phyloP scores from a whole-genome alignment of 768 basidiomycete species.

The Xerocomellus amylosporus region DNA sequence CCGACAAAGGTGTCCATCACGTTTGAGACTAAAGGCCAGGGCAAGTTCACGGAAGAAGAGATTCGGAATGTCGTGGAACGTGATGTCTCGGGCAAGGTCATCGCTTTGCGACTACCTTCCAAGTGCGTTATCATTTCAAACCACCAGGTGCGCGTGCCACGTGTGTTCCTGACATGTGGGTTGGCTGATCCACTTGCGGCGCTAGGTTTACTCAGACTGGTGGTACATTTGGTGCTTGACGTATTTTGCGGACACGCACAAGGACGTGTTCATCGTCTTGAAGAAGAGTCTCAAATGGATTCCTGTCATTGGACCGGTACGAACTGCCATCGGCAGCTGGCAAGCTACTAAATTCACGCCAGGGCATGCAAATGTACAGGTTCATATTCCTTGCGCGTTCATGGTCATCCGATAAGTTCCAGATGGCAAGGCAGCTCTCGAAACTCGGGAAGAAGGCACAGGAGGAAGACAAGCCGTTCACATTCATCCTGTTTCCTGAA shows the following conservation, averaged over 20 bases:
- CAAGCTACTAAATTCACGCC: constrained; percentile 6
- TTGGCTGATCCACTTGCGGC: constrained; percentile 3
- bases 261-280: constrained; percentile 83
- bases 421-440: constrained; percentile 63
- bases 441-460: constrained; percentile 69
- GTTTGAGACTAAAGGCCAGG: constrained; percentile 67
- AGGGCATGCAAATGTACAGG: constrained; percentile 92
- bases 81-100: constrained; percentile 54
- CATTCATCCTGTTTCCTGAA: constrained; percentile 90
- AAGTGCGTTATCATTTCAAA: constrained; percentile 87
- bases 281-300: constrained; percentile 88
- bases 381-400: constrained; percentile 93
- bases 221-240: constrained; percentile 86
- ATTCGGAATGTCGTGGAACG: constrained; percentile 55
- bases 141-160: constrained; percentile 65
- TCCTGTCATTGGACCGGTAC: constrained; percentile 86
- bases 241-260: constrained; percentile 67
- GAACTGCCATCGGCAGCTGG: constrained; percentile 16
- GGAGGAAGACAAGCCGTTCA: constrained; percentile 64
- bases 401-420: constrained; percentile 79
- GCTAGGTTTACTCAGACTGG: constrained; percentile 75
- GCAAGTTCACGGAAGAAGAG: constrained; percentile 59
- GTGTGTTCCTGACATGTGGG: neutral
- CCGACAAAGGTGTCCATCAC: constrained; percentile 72
- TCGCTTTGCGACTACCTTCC: constrained; percentile 66